These are phyloP conservation scores for Termitomyces bulborhizus DNA, from an alignment of 768 basidiomycete species.

Conservation along the genomic window DNA sequence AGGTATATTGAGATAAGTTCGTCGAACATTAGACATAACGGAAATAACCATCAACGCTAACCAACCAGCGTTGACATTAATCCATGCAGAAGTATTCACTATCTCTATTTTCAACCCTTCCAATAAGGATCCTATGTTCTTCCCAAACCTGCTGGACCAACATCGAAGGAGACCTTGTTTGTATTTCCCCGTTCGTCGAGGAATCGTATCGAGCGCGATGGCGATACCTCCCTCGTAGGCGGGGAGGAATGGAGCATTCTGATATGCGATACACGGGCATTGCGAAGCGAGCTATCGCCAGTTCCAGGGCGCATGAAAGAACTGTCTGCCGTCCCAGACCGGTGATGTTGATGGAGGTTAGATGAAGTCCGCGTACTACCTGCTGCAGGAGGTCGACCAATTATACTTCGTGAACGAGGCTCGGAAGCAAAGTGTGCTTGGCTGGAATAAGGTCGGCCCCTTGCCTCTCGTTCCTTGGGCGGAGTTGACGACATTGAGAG, in stretches of 20 bases:
- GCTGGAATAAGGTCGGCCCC: conserved; percentile 5
- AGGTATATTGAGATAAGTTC: too few relatives aligned
- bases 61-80: too few relatives aligned
- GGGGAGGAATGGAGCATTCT: conserved; percentile 20
- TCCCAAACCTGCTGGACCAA: not conserved
- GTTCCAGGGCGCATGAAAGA: conserved; percentile 16
- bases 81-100: too few relatives aligned
- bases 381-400: not conserved
- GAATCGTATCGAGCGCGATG: conserved; percentile 39
- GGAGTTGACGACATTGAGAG: conserved; percentile 2
- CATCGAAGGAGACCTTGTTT: conserved; percentile 7
- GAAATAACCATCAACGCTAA: too few relatives aligned
- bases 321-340: conserved; percentile 9
- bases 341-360: conserved; percentile 3
- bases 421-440: not conserved
- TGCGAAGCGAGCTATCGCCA: conserved; percentile 20
- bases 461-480: conserved; percentile 2
- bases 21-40: too few relatives aligned
- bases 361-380: not conserved
- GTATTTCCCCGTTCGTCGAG: conserved; percentile 19
- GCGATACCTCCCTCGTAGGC: conserved; percentile 36
- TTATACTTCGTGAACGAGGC: not conserved
- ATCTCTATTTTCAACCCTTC: not conserved
- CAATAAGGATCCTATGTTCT: not conserved
- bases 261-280: conserved; percentile 27